Conservation (phyloP, 192 early-diverging fungal genomes). For the Haplosporangium gracile region DNA sequence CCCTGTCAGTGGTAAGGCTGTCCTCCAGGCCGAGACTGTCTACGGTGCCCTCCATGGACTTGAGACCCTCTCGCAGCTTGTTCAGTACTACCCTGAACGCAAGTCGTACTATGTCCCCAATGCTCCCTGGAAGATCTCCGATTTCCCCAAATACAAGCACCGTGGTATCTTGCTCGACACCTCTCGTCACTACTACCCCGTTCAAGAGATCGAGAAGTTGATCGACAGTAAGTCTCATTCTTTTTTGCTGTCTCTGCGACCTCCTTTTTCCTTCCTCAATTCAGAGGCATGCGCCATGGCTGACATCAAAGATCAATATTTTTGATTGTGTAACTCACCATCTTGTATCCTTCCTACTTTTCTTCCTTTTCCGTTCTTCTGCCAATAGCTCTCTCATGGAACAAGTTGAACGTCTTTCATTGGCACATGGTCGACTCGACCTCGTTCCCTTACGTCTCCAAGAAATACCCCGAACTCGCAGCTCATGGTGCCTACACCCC, state of each 20-base stretch:
- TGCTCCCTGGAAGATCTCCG: conserved; percentile 55
- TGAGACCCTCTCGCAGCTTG: conserved; percentile 63
- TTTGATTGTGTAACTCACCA: background rate
- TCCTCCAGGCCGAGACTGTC: conserved; percentile 52
- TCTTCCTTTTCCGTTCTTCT: background rate
- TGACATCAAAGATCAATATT: background rate
- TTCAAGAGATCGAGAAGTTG: conserved; percentile 36
- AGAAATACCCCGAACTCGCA: conserved; percentile 47
- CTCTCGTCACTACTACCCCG: conserved; percentile 44
- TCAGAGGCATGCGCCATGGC: background rate
- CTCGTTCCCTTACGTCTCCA: conserved; percentile 48
- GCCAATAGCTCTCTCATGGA: conserved; percentile 40
- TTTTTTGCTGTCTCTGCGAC: too few species aligned
- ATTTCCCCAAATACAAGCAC: conserved; percentile 49
- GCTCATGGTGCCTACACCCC: conserved; percentile 55
- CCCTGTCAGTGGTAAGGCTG: conserved; percentile 47
- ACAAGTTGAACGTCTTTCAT: conserved; percentile 56
- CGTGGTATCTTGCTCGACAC: conserved; percentile 56
- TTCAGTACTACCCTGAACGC: conserved; percentile 48
- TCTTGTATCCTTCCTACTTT: background rate
- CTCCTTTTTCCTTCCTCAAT: background rate
- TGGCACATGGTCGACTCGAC: conserved; percentile 52
- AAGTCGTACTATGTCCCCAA: conserved; percentile 57
- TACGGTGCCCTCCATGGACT: conserved; percentile 64
- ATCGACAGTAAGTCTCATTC: conserved; percentile 28